Base-by-base conservation (phyloP, 345 rosid genomes). In the Litchi chinensis region DNA sequence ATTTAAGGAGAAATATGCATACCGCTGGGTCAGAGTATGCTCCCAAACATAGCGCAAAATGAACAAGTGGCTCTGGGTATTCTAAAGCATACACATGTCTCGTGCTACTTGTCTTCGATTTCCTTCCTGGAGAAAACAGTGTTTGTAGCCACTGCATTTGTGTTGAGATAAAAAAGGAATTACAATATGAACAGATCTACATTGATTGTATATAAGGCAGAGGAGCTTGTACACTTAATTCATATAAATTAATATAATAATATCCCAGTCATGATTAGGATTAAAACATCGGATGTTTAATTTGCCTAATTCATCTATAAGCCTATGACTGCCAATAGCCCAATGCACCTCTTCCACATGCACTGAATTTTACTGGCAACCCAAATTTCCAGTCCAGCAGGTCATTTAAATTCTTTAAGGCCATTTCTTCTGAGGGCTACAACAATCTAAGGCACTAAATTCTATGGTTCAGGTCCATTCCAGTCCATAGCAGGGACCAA, bases 31-130 rank as follows among this genome's bases (percentile, higher is more conserved):
- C 98, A 16, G 93, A 91, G 79, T 85, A 87, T 22, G 93, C 81
- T 28, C 97, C 98, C 6, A 89, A 90, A 81, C 91, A 90, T 5
- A 94, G 91, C 10, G 94, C 91, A 80, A 94, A 94, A 84, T 92
- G 97, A 79, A 92, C 95, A 57, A 91, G 92, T 0, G 94, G 93
- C 81, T 94, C 97, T 0, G 93, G 90, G 76, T 91, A 94, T 39
- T 94, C 97, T 70, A 94, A 81, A 8, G 97, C 93, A 77, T 91
- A 94, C 40, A 70, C 77, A 83, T 94, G 98, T 68, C 85, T 82
- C 8, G 60, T 71, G 80, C 79, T 89, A 71, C 90, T 87, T 1
- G 77, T 73, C 86, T 86, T 91, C 0, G 75, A 79, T 84, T 91
- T 94, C 81, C 92, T 86, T 80, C 94, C 93, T 0, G 95, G 93